Base-by-base conservation (phyloP, 2,329 filamentous ascomycete genomes). In the Fusarium pseudonygamai region DNA sequence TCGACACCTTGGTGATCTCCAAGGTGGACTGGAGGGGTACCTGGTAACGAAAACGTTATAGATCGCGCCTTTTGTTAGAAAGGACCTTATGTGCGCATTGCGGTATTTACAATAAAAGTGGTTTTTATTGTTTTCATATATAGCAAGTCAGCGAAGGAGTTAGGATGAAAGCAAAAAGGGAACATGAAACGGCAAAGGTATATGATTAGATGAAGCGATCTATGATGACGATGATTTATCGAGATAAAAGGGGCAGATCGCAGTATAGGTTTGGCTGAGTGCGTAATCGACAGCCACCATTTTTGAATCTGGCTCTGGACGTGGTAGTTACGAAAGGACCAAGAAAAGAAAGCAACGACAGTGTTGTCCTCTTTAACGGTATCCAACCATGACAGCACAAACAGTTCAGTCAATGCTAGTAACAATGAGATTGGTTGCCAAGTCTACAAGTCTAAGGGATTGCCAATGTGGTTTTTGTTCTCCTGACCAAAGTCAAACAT, bases 81-180 rank as follows among this genome's bases (percentile, higher is more conserved):
- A 32, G 11, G 32, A 15, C 39, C 24, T 26, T 20, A 20, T 39
- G 26, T 37, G 22, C n/a, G 20, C 55, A 36, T 28, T 39, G 40
- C 30, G 34, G 36, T 49, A 60, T 58, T 42, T 28, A 53, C 45
- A 53, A 52, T 34, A 72, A 63, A 65, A 67, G 46, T 55, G 65
- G 43, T 52, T 69, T 69, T 69, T 22, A 32, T 59, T 13, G 46
- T 65, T 67, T 57, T 55, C 13, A 34, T 32, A 6, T 36, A 37
- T 47, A 43, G 36, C 52, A 53, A 64, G 42, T 43, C 37, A 73
- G 67, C 73, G 58, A 69, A 59, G 75, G 75, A 77, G 75, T 76
- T 77, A 22, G 64, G 14, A 61, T 43, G 47, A 37, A 60, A 47
- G 67, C 20, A 34, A 64, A 73, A 57, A 36, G 60, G 28, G 61